Base-by-base conservation (phyloP, 495 filamentous ascomycete species). In the Xylaria bambusicola region DNA sequence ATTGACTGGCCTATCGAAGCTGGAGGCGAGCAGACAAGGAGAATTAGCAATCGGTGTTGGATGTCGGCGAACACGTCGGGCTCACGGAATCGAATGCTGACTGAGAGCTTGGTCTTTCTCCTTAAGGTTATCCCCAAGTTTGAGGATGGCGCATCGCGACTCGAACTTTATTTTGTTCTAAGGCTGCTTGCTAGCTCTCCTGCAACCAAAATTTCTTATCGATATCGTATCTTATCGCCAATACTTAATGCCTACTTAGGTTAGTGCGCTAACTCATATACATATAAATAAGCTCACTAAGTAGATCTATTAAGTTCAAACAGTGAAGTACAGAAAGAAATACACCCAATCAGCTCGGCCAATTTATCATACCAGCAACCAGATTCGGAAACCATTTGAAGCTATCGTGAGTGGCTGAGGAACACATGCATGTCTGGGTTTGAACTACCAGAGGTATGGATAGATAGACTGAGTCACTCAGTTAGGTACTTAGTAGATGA, bases 121-220 rank as follows among this genome's bases (percentile, higher is more conserved):
- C 41, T n/a, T 51, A 17, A 29, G 23, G 27, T 33, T 33, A 33
- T 8, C 21, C 36, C 27, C 56, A 44, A 52, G 49, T 36, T 26
- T 21, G 9, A 12, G 26, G 46, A 49, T 53, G 57, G 57, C 48
- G 53, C 53, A 49, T 40, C 35, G 56, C 56, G n/a, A 9, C 35
- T 6, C 42, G 27, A n/a, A 5, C 5, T 10, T 33, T 15, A 41
- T 38, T 41, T 47, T 23, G 18, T 41, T 24, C 10, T 5, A 33
- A 33, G 10, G 33, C 8, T 49, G 12, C 12, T 58, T 44, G 46
- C 35, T 58, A 50, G 55, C 45, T 44, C 49, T 53, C 49, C 47
- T 23, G 46, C 21, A 6, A n/a, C 57, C 57, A 60, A 60, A 60
- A 60, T 53, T 60, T 60, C n/a, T 60, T 60, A 60, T 60, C 57